Evolutionary conservation across 2,329 filamentous ascomycete species (phyloP), one percentile per base, ranked within the genome.

Genomic region (Scytalidium sp.): DNA sequence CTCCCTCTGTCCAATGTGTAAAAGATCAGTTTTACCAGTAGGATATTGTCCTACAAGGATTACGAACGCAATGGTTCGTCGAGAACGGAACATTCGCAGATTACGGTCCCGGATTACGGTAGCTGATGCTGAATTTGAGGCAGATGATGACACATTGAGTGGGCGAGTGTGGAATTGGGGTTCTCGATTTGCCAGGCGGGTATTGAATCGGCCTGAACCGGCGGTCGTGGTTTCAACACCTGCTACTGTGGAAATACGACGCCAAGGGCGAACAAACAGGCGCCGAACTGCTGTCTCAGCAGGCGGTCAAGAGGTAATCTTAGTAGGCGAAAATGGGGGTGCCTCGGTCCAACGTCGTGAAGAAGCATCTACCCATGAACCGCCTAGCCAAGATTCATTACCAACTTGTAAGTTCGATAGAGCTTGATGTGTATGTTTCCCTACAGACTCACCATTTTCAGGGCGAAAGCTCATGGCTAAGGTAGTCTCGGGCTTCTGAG

Each of bases 1-100:
- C 64, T 95, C 89, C 17, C 76, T 97, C 2, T 99, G 94, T 62
- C 93, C 94, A 1, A 75, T 96, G 59, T 99, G 94, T 75, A 97
- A 96, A 67, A 81, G 85, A 53, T 88, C 81, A 45, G 89, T 92
- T 61, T 71, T 97, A 1, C 91, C 92, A 6, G 61, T 66, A 59
- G 72, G 89, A 0, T 81, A 81, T 60, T 84, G 82, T 49, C 84
- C 86, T 0, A 70, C 74, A 1, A 76, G 76, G 17, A 84, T 95
- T 40, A 95, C 90, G 4, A 94, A 96, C 59, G 78, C 80, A 15
- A 96, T 96, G 87, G 91, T 95, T 5, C 84, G 88, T 19, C 81
- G 88, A 36, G 91, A 96, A 68, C 78, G 87, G 15, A 80, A 87
- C 20, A 72, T 90, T 11, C 74, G 86, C 22, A 75, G 78, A 27